Base-by-base conservation (phyloP, 805 yeast species). In the Saccharomycopsis schoenii region DNA sequence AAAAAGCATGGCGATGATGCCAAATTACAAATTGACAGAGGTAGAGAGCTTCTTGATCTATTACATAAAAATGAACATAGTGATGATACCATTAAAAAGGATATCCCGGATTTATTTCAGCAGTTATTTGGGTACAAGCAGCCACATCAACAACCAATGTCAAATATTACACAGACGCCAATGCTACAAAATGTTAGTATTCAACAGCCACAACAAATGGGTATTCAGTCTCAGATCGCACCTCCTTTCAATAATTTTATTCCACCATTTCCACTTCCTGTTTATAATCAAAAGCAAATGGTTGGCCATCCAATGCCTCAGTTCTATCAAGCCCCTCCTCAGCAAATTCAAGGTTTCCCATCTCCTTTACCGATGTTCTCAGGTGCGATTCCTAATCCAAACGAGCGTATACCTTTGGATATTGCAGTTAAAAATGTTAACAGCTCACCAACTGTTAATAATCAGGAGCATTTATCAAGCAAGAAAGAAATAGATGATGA, bases 1-100 rank as follows among this genome's bases (percentile, higher is more conserved):
- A 65, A 73, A 62, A 62, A 69, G 50, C 68, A 70, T 36, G 68
- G 67, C 41, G 58, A 61, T 37, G 67, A 64, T 17, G 60, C 62
- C 5, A 67, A 62, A 65, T 67, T 59, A 58, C 70, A 60, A 61
- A 70, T 71, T 36, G 93, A 87, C 71, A 90, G 91, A 0, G 94
- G 94, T 40, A 84, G 93, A 76, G 93, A 86, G 59, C 71, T 88
- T 61, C 77, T 88, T 67, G 82, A 85, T 64, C 78, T 86, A 70
- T 75, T 88, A 62, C 83, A 80, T 64, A 17, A 51, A 42, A 43
- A 59, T 51, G 36, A 50, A n/a, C 37, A 42, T 40, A 14, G 34
- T n/a, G 51, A 51, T 25, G 24, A 17, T 40, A 21, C 36, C 10
- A 37, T 19, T 21, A 29, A 56, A 25, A 52, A 36, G 24, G 29